A percentile compares a stretch with the other conserved stretches of the same genome.
Conservation (phyloP, 352 stramenopile species). For the Aphanomyces cochlioides region DNA sequence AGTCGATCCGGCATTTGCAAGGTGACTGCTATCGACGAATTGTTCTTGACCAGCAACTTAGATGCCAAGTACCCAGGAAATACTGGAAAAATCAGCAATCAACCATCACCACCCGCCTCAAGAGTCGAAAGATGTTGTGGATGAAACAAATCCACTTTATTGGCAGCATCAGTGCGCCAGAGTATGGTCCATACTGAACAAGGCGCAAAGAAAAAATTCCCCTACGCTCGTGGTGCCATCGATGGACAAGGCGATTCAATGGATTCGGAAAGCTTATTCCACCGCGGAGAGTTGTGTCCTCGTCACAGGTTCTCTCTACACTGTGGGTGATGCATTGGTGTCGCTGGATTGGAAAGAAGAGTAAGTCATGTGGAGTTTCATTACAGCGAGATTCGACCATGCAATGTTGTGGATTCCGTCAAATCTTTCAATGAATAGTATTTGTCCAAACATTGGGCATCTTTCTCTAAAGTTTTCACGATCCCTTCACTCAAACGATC, state of each 20-base stretch:
- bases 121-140: too few species aligned
- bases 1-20: constrained; percentile 61
- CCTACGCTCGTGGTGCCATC: not conserved
- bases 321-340: constrained; percentile 59
- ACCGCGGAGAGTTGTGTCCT: constrained; percentile 41
- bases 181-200: constrained; percentile 1
- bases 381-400: too few species aligned
- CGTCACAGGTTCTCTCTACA: constrained; percentile 70
- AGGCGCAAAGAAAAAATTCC: not conserved
- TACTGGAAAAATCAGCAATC: constrained; percentile 26
- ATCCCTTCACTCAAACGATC: too few species aligned
- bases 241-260: not conserved
- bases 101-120: too few species aligned
- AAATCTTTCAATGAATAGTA: too few species aligned
- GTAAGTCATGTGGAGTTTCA: not conserved
- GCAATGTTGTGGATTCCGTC: not conserved
- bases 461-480: not conserved
- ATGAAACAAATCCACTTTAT: constrained; percentile 33
- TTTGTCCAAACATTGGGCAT: not conserved
- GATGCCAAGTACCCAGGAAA: constrained; percentile 39
- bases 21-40: constrained; percentile 36
- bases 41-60: constrained; percentile 32
- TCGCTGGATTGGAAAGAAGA: constrained; percentile 60
- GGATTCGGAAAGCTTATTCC: not conserved
- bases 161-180: constrained; percentile 23